A percentile compares a stretch with the other conserved stretches of the same genome.
phyloP scores from a whole-genome alignment of 371 early-diverging fungal species.

The Actinomortierella ambigua region DNA sequence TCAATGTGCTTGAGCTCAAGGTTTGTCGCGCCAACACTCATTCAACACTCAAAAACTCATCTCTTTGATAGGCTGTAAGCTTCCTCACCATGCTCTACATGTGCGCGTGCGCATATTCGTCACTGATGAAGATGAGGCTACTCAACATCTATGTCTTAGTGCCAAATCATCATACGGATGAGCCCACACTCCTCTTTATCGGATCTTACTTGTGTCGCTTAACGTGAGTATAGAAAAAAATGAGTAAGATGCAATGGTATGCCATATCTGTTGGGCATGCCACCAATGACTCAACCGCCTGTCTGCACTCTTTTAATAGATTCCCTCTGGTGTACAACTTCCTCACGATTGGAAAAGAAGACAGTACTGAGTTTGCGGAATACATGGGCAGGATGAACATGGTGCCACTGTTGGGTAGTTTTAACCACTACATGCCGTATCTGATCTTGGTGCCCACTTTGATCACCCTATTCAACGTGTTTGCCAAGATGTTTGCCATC shows the following conservation, averaged over 20 bases:
- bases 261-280: too few species aligned
- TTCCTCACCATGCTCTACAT: constrained; percentile 85
- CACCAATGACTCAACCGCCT: too few species aligned
- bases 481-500: constrained; percentile 74
- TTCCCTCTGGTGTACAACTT: constrained; percentile 96
- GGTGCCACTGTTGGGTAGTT: constrained; percentile 88
- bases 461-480: constrained; percentile 78
- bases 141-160: constrained; percentile 86
- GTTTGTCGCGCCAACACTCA: background rate
- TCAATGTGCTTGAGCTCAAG: background rate
- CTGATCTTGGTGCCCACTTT: constrained; percentile 80
- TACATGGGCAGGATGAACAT: constrained; percentile 89
- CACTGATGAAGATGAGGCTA: constrained; percentile 85
- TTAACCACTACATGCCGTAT: constrained; percentile 87
- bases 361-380: constrained; percentile 42
- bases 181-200: constrained; percentile 85
- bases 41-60: background rate
- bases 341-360: constrained; percentile 67
- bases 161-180: constrained; percentile 90
- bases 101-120: constrained; percentile 90
- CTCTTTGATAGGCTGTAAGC: constrained; percentile 61
- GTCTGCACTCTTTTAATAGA: constrained; percentile 31
- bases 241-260: too few species aligned
- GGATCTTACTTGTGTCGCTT: constrained; percentile 90
- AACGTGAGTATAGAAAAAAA: constrained; percentile 59